Evolutionary conservation across 352 stramenopile genomes (phyloP).

Genomic region (Globisporangium echinulatum): DNA sequence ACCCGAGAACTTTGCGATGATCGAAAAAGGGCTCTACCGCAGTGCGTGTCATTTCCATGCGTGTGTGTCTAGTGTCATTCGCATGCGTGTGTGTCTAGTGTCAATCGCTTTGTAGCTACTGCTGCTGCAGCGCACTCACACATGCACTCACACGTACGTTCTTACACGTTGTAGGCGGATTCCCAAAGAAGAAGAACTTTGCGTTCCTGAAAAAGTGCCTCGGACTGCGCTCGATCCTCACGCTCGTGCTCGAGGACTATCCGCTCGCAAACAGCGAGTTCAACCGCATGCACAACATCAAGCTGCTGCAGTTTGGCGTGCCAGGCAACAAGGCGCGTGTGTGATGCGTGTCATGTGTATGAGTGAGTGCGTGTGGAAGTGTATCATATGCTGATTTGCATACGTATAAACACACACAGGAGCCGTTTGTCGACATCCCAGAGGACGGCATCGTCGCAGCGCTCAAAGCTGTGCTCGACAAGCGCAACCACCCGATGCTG

Average conservation of each 20-base stretch:
- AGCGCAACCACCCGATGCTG: constrained; percentile 81
- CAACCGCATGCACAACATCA: constrained; percentile 73
- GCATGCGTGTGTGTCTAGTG: not conserved
- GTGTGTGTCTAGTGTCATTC: no score
- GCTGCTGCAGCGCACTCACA: not conserved
- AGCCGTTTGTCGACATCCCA: constrained; percentile 84
- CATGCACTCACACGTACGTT: no score
- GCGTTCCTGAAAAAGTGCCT: constrained; percentile 74
- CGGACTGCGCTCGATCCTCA: constrained; percentile 76
- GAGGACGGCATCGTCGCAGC: constrained; percentile 72
- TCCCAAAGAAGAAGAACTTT: constrained; percentile 89
- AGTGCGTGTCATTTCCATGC: constrained; percentile 24
- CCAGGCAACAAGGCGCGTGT: constrained; percentile 68
- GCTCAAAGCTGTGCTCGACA: constrained; percentile 73
- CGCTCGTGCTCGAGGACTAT: constrained; percentile 85
- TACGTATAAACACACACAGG: constrained; percentile 19
- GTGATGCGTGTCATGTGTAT: not conserved
- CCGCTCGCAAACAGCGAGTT: constrained; percentile 76
- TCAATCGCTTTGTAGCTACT: not conserved
- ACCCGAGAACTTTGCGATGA: constrained; percentile 86
- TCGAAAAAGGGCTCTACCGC: constrained; percentile 81
- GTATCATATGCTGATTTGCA: not conserved
- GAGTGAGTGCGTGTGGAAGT: not conserved
- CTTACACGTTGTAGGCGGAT: constrained; percentile 32
- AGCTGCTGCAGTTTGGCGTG: constrained; percentile 78